These are phyloP conservation scores for Termitomyces sp. DNA, from an alignment of 768 basidiomycete species.

Conservation along the genomic window DNA sequence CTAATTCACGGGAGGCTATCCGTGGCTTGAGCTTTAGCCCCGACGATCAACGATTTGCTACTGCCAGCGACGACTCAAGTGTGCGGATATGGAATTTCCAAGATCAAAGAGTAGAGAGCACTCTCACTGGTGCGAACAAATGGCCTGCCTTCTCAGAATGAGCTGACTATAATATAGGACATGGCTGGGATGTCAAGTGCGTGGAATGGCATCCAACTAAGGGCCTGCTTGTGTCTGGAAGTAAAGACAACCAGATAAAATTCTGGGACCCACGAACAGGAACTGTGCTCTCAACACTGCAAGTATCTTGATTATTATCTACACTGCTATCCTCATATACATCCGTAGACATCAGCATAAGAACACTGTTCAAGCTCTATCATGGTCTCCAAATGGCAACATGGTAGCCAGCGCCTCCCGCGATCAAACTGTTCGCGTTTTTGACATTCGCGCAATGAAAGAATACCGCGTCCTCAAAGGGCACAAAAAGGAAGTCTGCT, in stretches of 20 bases:
- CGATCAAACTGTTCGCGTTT: constrained; percentile 92
- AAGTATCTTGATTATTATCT: constrained; percentile 17
- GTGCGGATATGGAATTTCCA: constrained; percentile 95
- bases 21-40: constrained; percentile 90
- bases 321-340: neutral
- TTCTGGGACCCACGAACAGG: constrained; percentile 99
- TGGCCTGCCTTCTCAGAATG: neutral
- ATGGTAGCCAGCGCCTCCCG: constrained; percentile 91
- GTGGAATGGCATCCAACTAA: constrained; percentile 99
- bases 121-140: constrained; percentile 60
- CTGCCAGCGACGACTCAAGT: constrained; percentile 92
- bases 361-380: constrained; percentile 89
- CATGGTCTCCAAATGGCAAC: constrained; percentile 95
- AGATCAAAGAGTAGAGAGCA: constrained; percentile 83
- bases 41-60: constrained; percentile 87
- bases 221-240: constrained; percentile 89
- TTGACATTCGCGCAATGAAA: constrained; percentile 98
- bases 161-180: constrained; percentile 45
- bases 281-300: constrained; percentile 88
- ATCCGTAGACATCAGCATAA: constrained; percentile 86
- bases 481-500: constrained; percentile 98
- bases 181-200: constrained; percentile 98
- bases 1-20: constrained; percentile 81
- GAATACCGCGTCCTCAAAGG: constrained; percentile 89
- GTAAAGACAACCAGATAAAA: constrained; percentile 97